Base-by-base conservation (phyloP, 2,329 filamentous ascomycete genomes). In the Alternaria gaisen region DNA sequence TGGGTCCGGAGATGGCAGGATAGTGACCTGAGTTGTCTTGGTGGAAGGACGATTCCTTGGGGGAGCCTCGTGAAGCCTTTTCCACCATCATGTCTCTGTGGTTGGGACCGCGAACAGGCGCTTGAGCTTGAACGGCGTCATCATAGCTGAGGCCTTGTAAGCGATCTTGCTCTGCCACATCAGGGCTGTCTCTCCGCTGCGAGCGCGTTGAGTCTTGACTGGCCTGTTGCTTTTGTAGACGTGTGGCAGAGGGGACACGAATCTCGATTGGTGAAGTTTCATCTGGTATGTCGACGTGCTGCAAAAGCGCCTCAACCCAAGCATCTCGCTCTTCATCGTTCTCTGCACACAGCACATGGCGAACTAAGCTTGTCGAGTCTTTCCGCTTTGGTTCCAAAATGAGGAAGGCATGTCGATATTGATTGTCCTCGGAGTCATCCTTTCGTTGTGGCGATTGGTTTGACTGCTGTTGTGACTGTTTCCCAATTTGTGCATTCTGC, bases 371-470 rank as follows among this genome's bases (percentile, higher is more conserved):
- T 22, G 85, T 89, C 0, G 93, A 93, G 74, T 99, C 95, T 79
- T 97, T 98, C 79, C 93, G 93, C 83, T 99, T 99, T 1, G 94
- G 94, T 75, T 99, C 95, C 53, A 98, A 78, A 55, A 99, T 91
- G 46, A 98, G 83, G 81, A 99, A 99, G 0, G 95, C 95, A 80
- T 99, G 95, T 6, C 95, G 91, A 76, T 97, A 99, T 77, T 98
- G 93, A 73, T 96, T 96, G 61, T 98, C 95, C 48, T 88, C 82
- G 56, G 97, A 93, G 44, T 96, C 93, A 18, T 87, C 84, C 56
- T 79, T 78, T 72, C 84, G 83, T n/a, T 86, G 85, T 5, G 90
- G 87, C 14, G 91, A 89, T 32, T 87, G 85, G 55, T 84, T 84
- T 20, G 76, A 74, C 59, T 84, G 82, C 56, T 86, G 84, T 64